Evolutionary conservation across 805 yeast genomes (phyloP).

Genomic region (Spathaspora sp.): DNA sequence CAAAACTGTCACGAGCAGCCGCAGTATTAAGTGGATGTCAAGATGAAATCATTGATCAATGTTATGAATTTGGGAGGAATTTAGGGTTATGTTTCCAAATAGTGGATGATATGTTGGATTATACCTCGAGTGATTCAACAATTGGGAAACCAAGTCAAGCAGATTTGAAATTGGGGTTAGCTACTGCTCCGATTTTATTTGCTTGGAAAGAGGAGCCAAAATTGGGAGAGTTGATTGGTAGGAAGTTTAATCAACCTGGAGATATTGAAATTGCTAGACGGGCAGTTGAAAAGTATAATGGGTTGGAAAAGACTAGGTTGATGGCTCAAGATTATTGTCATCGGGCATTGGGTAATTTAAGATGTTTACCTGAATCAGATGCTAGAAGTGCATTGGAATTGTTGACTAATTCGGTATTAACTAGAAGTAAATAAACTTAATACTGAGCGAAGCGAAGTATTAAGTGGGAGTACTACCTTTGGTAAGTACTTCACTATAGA

Average conservation of each 20-base stretch:
- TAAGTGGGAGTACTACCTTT: not conserved
- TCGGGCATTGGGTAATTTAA: conserved; percentile 68
- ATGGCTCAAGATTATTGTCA: conserved; percentile 78
- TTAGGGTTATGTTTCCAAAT: conserved; percentile 94
- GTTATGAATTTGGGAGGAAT: conserved; percentile 89
- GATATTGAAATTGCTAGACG: conserved; percentile 80
- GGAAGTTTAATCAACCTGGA: conserved; percentile 77
- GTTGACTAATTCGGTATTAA: conserved; percentile 76
- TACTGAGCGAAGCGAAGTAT: not conserved
- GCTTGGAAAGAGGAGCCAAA: conserved; percentile 91
- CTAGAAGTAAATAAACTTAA: conserved; percentile 60
- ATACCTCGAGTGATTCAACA: conserved; percentile 78
- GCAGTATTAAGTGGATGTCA: conserved; percentile 88
- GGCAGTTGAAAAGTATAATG: conserved; percentile 67
- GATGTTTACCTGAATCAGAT: conserved; percentile 80
- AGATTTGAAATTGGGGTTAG: conserved; percentile 87
- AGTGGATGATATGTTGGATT: conserved; percentile 94
- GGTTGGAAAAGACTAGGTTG: conserved; percentile 69
- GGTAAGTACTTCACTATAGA: not conserved
- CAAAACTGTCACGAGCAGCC: conserved; percentile 89
- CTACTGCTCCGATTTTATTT: conserved; percentile 92
- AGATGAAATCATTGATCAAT: conserved; percentile 70
- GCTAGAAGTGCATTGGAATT: conserved; percentile 84
- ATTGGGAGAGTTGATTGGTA: conserved; percentile 75
- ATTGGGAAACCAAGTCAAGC: conserved; percentile 97